Evolutionary conservation across 1,139 yeast species (phyloP).

Genomic region (Yamadazyma kanchanaburiensis): DNA sequence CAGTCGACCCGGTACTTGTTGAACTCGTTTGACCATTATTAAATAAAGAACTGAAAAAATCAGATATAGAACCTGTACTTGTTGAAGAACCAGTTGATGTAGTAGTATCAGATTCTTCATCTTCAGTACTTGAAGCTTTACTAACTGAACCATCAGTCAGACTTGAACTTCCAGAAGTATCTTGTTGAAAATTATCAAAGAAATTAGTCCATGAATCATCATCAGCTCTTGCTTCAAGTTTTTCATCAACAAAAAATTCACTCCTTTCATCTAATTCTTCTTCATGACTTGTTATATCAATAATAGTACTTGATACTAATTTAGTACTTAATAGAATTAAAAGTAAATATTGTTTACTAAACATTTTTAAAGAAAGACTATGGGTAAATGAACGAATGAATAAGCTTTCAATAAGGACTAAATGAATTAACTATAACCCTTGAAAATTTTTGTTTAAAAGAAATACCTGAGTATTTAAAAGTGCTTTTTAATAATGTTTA

Average conservation of each 20-base stretch:
- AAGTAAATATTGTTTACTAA: slow-evolving; percentile 2
- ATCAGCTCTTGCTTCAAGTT: slow-evolving; percentile 4
- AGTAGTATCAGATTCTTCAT: background rate
- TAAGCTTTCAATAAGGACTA: background rate
- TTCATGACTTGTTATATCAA: slow-evolving; percentile 9
- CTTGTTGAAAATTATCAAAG: slow-evolving; percentile 4
- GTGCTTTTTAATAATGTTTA: slow-evolving; percentile 1
- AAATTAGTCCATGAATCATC: slow-evolving; percentile 7
- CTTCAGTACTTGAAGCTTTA: background rate
- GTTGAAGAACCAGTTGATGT: background rate
- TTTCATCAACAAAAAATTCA: slow-evolving; percentile 3
- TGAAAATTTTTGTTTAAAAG: background rate
- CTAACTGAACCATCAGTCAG: slow-evolving; percentile 1
- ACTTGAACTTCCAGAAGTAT: background rate
- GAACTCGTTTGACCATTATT: slow-evolving; percentile 3
- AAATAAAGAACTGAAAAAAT: slow-evolving; percentile 8
- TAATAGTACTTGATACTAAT: slow-evolving; percentile 5
- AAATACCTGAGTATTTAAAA: slow-evolving; percentile 1
- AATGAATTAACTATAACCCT: too few relatives aligned
- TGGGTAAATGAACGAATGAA: slow-evolving; percentile 1
- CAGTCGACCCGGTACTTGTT: background rate
- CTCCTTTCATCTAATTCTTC: slow-evolving; percentile 3
- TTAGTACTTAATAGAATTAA: slow-evolving; percentile 5
- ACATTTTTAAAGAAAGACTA: slow-evolving; percentile 9
- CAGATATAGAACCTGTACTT: slow-evolving; percentile 2